A percentile compares a stretch with the other conserved stretches of the same genome.
Conservation (phyloP, 805 yeast species). For the Teunomyces kruisii region DNA sequence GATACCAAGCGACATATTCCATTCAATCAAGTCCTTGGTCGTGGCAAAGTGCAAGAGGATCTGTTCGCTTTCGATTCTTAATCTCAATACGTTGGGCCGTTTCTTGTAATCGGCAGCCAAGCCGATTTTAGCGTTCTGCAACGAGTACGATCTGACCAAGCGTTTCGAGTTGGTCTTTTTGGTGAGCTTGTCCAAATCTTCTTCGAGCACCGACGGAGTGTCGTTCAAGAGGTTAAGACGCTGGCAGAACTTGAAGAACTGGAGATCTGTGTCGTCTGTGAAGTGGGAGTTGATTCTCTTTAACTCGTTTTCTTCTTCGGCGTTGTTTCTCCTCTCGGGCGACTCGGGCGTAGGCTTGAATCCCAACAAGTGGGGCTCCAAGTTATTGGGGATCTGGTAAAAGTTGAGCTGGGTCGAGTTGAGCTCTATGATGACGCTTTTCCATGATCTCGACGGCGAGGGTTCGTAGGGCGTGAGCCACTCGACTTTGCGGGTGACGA, state of each 20-base stretch:
- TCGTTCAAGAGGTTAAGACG: constrained; percentile 14
- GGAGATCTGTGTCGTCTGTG: constrained; percentile 27
- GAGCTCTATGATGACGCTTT: constrained; percentile 62
- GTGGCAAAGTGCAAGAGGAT: constrained; percentile 63
- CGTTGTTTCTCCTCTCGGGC: constrained; percentile 8
- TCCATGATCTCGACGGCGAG: constrained; percentile 71
- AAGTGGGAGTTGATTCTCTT: constrained; percentile 15
- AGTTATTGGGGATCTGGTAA: constrained; percentile 43
- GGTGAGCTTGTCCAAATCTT: constrained; percentile 1
- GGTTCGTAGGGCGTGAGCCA: constrained; percentile 77
- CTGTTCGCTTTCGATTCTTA: constrained; percentile 84
- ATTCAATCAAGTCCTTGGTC: constrained; percentile 67
- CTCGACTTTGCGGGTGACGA: constrained; percentile 66
- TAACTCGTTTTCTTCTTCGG: constrained; percentile 11
- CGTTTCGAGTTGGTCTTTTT: constrained; percentile 2
- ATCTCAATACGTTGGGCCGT: constrained; percentile 62
- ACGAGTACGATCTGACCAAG: constrained; percentile 64
- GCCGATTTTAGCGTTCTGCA: constrained; percentile 84
- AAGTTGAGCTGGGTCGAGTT: constrained; percentile 86
- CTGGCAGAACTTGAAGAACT: constrained; percentile 25
- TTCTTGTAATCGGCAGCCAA: constrained; percentile 83
- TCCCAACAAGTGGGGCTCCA: constrained; percentile 27
- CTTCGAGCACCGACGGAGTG: constrained; percentile 1
- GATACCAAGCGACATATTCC: constrained; percentile 71
- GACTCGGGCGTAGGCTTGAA: constrained; percentile 15